Conservation (phyloP, 257 asterid genomes). For the Nicotiana noctiflora region DNA sequence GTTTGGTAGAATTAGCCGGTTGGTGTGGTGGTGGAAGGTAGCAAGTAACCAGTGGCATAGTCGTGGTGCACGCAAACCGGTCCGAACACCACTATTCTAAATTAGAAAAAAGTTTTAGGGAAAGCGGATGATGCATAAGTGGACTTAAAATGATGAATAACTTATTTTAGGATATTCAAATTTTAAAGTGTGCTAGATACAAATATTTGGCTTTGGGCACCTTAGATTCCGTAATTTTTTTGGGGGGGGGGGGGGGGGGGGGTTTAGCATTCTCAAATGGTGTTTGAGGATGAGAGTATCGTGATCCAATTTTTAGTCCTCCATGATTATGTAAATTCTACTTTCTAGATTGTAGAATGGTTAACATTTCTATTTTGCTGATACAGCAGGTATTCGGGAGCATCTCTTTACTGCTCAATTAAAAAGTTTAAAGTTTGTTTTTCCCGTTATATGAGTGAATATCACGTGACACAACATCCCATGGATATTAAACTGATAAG, state of each 20-base stretch:
- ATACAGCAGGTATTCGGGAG: background rate
- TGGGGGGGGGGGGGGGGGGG: too few relatives aligned
- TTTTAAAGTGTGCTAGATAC: background rate
- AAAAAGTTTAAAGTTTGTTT: background rate
- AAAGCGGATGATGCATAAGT: background rate
- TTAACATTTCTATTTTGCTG: background rate
- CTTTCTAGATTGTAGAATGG: background rate
- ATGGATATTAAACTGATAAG: background rate
- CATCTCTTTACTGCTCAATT: background rate
- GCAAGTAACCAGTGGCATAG: too few relatives aligned
- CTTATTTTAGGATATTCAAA: background rate
- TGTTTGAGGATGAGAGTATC: background rate
- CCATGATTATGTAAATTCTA: background rate
- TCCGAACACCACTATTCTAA: too few relatives aligned
- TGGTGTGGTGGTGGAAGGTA: too few relatives aligned
- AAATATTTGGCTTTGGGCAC: background rate
- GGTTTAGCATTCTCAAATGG: background rate
- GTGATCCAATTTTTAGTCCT: background rate
- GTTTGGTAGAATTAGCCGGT: too few relatives aligned
- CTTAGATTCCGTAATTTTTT: too few relatives aligned
- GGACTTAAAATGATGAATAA: background rate
- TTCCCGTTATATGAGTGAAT: background rate
- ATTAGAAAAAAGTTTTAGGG: background rate
- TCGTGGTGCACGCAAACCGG: too few relatives aligned
- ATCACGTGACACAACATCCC: background rate